A percentile compares a stretch with the other conserved stretches of the same genome.
Evolutionary conservation across 257 asterid species (phyloP).

Genomic region (Ajuga chamaepitys): DNA sequence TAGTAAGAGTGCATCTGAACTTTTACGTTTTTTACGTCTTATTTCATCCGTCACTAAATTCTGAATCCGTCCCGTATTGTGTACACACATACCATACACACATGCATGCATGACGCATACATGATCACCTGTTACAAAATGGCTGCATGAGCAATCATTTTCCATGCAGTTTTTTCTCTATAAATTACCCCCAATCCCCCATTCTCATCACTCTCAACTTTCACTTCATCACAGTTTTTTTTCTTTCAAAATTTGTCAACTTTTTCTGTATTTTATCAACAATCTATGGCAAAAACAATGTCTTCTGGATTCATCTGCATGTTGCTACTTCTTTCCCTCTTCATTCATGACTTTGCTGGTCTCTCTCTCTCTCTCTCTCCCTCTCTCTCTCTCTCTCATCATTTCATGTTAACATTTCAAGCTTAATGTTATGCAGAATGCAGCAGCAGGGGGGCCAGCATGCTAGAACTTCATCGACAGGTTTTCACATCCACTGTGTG

Average conservation of each 20-base stretch:
- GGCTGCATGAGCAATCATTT: conserved; percentile 33
- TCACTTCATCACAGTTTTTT: background rate
- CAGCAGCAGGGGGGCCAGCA: conserved; percentile 28
- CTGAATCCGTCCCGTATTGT: too few species aligned
- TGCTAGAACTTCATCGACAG: conserved; percentile 21
- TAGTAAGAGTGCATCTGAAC: too few species aligned
- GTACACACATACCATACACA: too few species aligned
- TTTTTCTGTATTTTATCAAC: too few species aligned
- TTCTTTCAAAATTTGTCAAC: background rate
- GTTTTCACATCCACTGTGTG: conserved; percentile 9
- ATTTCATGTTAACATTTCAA: background rate
- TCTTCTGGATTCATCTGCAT: conserved; percentile 18
- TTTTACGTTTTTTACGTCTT: too few species aligned
- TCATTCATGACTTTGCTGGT: conserved; percentile 30
- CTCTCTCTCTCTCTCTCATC: conserved; percentile 5
- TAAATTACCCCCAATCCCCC: background rate
- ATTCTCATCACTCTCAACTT: background rate
- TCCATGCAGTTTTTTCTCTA: background rate
- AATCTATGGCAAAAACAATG: conserved; percentile 20
- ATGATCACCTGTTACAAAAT: background rate
- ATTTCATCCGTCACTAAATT: too few species aligned
- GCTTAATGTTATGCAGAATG: conserved; percentile 29
- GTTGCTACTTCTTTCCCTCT: conserved; percentile 19
- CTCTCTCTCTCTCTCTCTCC: conserved; percentile 9
- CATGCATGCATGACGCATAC: background rate